These are phyloP conservation scores for Antitrichia curtipendula DNA, from an alignment of 225 moss, liverwort and hornwort species.

Conservation along the genomic window DNA sequence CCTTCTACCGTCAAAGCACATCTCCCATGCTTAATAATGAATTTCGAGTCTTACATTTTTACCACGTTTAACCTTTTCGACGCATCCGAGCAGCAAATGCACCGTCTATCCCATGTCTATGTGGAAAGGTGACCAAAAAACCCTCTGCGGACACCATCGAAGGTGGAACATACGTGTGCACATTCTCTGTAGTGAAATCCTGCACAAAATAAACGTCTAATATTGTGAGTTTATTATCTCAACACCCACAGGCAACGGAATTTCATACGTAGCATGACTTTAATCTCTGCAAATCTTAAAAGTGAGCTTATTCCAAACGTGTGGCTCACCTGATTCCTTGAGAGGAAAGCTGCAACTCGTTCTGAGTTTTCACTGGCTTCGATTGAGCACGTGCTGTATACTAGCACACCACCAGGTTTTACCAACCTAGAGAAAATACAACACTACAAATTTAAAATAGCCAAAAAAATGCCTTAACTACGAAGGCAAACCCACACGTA, in stretches of 20 bases:
- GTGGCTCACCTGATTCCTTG: slow-evolving; percentile 28
- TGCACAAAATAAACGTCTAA: slow-evolving; percentile 5
- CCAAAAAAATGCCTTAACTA: not conserved
- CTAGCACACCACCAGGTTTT: slow-evolving; percentile 58
- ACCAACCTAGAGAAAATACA: slow-evolving; percentile 31
- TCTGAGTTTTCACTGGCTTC: slow-evolving; percentile 54
- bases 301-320: not conserved
- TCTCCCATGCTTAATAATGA: not conserved
- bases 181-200: slow-evolving; percentile 49
- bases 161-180: slow-evolving; percentile 24
- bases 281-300: not conserved
- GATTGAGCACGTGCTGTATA: slow-evolving; percentile 74
- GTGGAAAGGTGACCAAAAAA: slow-evolving; percentile 50
- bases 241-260: not conserved
- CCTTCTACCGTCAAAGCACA: not conserved
- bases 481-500: not conserved
- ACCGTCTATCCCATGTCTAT: slow-evolving; percentile 56
- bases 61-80: not conserved
- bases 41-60: not conserved
- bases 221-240: not conserved
- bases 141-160: slow-evolving; percentile 51
- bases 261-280: not conserved
- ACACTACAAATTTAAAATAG: not conserved
- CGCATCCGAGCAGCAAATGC: slow-evolving; percentile 71
- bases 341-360: slow-evolving; percentile 38